Evolutionary conservation across 108 stramenopile species (phyloP).

Genomic region (Conticribra weissflogii): DNA sequence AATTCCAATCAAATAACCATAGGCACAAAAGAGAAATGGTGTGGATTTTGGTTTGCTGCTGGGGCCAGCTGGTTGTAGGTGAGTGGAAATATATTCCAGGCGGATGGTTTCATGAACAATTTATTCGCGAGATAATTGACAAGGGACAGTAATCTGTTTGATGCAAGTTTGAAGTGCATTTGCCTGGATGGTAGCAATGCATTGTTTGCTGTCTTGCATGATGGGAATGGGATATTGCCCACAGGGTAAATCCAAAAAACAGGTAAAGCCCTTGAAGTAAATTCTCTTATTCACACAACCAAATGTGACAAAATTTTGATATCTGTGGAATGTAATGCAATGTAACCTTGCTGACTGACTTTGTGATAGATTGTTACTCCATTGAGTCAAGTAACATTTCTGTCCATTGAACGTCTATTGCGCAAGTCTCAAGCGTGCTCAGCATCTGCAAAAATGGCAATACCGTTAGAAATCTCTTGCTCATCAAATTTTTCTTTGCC

Average conservation of each 20-base stretch:
- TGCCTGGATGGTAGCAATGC: conserved; percentile 9
- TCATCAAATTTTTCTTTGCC: conserved; percentile 5
- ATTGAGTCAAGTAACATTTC: not conserved
- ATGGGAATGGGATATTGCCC: conserved; percentile 2
- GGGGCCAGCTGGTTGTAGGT: not conserved
- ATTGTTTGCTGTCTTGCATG: conserved; percentile 16
- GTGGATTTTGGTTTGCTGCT: conserved; percentile 10
- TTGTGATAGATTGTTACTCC: not conserved
- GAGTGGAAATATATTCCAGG: conserved; percentile 5
- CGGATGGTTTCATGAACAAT: not conserved
- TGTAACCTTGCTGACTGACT: not conserved
- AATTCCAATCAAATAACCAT: conserved; percentile 4
- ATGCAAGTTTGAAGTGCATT: not conserved
- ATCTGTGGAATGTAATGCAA: conserved; percentile 1
- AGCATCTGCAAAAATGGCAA: not conserved
- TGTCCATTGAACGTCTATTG: conserved; percentile 4
- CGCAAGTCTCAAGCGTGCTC: not conserved
- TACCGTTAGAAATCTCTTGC: not conserved
- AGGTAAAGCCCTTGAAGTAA: not conserved
- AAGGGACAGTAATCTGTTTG: conserved; percentile 8
- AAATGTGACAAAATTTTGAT: not conserved
- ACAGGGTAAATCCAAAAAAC: not conserved
- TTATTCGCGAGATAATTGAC: conserved; percentile 1
- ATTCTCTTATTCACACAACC: not conserved
- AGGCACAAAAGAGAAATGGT: conserved; percentile 3